Percentiles rank a stretch among this genome's conserved stretches.
These are phyloP conservation scores for Trypanosoma rangeli DNA, from an alignment of 208 protist genomes.

Conservation along the genomic window DNA sequence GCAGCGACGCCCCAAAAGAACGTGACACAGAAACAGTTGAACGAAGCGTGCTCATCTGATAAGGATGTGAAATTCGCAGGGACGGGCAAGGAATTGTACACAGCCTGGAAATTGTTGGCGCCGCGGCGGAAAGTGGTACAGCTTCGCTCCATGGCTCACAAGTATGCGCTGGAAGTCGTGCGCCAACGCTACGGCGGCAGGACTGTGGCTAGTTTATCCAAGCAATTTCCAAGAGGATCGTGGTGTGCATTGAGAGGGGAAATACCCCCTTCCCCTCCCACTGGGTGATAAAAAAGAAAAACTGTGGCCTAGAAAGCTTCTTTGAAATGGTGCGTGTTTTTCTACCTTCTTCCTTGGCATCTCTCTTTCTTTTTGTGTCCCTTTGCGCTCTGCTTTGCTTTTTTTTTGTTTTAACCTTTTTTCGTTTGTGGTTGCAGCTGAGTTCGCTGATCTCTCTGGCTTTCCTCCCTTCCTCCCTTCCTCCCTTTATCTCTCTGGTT, in stretches of 20 bases:
- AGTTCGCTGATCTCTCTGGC: too few relatives aligned
- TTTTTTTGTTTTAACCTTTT: background rate
- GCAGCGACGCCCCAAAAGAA: background rate
- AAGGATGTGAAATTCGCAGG: background rate
- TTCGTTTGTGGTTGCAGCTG: background rate
- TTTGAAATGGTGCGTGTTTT: background rate
- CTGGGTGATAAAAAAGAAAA: background rate
- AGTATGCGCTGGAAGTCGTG: background rate
- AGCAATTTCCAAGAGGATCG: background rate
- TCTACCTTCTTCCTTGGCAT: background rate
- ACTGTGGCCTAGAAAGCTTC: background rate
- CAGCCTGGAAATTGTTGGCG: background rate
- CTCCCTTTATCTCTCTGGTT: too few relatives aligned
- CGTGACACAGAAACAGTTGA: background rate
- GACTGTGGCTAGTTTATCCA: background rate
- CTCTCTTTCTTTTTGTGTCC: background rate
- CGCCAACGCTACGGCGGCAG: background rate
- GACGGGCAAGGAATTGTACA: background rate
- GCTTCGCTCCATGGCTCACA: background rate
- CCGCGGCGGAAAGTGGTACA: background rate
- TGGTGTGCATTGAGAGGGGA: background rate
- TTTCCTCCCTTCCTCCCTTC: too few relatives aligned
- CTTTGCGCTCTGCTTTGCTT: background rate
- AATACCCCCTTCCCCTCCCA: background rate
- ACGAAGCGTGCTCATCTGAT: background rate